phyloP scores from a whole-genome alignment of 495 filamentous ascomycete genomes.

The Lophiostoma macrostomum region DNA sequence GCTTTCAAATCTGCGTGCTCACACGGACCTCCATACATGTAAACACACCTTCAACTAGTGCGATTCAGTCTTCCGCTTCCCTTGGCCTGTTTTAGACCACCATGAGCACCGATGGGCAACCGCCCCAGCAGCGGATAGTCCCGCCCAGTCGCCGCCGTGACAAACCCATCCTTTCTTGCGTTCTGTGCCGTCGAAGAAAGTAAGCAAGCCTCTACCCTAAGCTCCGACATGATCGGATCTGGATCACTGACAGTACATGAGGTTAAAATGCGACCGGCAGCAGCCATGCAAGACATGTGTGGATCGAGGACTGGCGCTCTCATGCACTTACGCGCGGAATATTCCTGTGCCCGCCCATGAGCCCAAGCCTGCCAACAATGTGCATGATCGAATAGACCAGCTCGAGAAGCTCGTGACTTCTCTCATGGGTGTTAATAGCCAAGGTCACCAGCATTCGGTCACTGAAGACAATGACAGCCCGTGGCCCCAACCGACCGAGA shows the following conservation, averaged over 20 bases:
- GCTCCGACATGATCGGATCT: too few relatives aligned
- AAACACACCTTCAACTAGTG: too few relatives aligned
- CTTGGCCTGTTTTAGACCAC: too few relatives aligned
- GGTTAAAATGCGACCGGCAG: constrained; percentile 27
- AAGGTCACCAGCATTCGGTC: neutral
- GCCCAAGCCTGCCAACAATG: constrained; percentile 6
- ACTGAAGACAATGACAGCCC: neutral
- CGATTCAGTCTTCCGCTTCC: too few relatives aligned
- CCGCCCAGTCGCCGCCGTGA: constrained; percentile 20
- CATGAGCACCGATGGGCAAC: constrained; percentile 8
- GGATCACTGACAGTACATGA: too few relatives aligned
- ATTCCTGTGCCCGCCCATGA: neutral
- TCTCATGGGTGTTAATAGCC: constrained; percentile 7
- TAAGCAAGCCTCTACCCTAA: too few relatives aligned
- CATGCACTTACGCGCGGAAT: constrained; percentile 12
- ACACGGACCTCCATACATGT: too few relatives aligned
- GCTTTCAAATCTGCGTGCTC: too few relatives aligned
- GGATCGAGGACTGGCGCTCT: constrained; percentile 19
- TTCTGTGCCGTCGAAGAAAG: constrained; percentile 20
- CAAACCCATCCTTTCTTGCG: constrained; percentile 24
- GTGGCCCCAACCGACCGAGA: neutral
- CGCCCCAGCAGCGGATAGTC: constrained; percentile 7
- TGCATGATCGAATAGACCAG: constrained; percentile 25
- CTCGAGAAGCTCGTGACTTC: constrained; percentile 18
- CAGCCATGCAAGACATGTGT: constrained; percentile 20